Percentiles rank a stretch among this genome's conserved stretches.
These are phyloP conservation scores for Piloderma croceum DNA, from an alignment of 768 basidiomycete species.

Conservation along the genomic window DNA sequence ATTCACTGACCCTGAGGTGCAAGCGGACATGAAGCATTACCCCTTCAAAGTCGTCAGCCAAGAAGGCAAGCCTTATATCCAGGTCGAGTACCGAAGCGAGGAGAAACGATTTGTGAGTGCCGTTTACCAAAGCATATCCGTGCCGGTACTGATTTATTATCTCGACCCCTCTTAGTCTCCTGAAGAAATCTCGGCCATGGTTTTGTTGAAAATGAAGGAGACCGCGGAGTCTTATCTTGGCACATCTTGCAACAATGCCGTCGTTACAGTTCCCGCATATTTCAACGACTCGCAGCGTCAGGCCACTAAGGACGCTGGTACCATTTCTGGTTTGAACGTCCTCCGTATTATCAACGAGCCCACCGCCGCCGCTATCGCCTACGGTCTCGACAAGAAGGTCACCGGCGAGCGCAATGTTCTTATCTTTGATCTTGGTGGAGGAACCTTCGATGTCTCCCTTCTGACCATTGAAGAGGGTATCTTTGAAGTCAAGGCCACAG, in stretches of 20 bases:
- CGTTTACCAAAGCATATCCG: too few species aligned
- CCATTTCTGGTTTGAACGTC: constrained; percentile 89
- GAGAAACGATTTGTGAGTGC: constrained; percentile 81
- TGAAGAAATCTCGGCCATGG: constrained; percentile 98
- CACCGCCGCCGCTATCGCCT: constrained; percentile 96
- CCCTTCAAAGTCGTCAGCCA: constrained; percentile 89
- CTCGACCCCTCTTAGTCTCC: too few species aligned
- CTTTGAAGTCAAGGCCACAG: constrained; percentile 97
- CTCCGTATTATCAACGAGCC: constrained; percentile 99
- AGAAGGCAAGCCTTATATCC: constrained; percentile 82
- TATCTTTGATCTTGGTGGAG: constrained; percentile 98
- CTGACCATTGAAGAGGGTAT: constrained; percentile 96
- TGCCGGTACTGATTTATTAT: too few species aligned
- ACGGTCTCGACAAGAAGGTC: constrained; percentile 96
- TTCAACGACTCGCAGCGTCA: constrained; percentile 99
- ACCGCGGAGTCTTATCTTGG: constrained; percentile 96
- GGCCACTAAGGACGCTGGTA: constrained; percentile 96
- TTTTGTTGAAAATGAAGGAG: constrained; percentile 97
- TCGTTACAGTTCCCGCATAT: constrained; percentile 95
- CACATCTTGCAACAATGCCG: constrained; percentile 76
- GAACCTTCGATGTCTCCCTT: constrained; percentile 97
- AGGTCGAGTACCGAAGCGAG: constrained; percentile 90
- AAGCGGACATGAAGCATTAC: constrained; percentile 86
- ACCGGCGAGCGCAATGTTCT: constrained; percentile 89
- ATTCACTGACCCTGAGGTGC: constrained; percentile 80